A percentile compares a stretch with the other conserved stretches of the same genome.
Conservation (phyloP, 306 rosid genomes). For the Lagenaria siceraria region DNA sequence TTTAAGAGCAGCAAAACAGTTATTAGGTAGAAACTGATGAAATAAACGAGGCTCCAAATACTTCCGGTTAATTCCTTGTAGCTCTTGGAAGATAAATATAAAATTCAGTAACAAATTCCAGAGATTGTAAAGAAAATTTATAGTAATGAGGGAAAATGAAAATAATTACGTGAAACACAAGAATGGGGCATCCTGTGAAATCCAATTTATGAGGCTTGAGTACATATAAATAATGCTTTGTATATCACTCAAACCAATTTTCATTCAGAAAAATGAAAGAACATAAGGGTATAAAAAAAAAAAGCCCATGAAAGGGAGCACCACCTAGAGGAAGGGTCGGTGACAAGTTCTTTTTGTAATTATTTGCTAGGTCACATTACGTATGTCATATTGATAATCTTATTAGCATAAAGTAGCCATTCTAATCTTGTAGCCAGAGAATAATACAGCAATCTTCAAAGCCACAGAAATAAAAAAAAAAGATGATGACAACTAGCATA, state of each 20-base stretch:
- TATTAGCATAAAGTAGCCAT: neutral
- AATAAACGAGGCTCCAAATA: slow-evolving; percentile 54
- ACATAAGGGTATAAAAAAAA: too few species aligned
- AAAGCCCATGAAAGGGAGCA: too few species aligned
- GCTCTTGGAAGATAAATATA: slow-evolving; percentile 48
- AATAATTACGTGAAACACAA: neutral
- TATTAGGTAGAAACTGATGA: slow-evolving; percentile 78
- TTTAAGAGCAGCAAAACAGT: slow-evolving; percentile 78
- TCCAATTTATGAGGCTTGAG: neutral
- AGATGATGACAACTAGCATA: neutral
- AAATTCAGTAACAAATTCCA: neutral
- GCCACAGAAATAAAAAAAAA: neutral
- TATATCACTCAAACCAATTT: too few species aligned
- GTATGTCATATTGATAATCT: neutral
- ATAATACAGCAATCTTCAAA: neutral
- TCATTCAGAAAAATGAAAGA: too few species aligned
- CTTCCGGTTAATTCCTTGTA: slow-evolving; percentile 79
- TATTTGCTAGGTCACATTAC: too few species aligned
- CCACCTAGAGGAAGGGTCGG: too few species aligned
- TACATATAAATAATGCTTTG: neutral
- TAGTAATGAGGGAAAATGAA: neutral
- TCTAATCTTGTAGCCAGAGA: neutral
- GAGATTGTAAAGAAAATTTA: neutral
- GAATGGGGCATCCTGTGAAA: neutral
- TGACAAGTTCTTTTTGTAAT: too few species aligned